A percentile compares a stretch with the other conserved stretches of the same genome.
Conservation (phyloP, 495 filamentous ascomycete species). For the Poronia punctata region DNA sequence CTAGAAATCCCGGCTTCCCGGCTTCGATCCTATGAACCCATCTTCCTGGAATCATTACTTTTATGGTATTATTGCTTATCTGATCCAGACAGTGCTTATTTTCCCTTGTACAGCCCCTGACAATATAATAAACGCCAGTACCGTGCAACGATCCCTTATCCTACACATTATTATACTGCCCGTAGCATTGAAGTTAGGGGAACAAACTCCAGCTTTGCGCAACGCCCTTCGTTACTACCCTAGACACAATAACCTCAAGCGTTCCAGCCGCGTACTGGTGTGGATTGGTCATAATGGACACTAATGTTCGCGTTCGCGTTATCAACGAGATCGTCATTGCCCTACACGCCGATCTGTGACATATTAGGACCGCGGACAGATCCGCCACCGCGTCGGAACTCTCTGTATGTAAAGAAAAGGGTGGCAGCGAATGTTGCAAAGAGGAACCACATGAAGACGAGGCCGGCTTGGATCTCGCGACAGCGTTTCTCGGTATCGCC, state of each 20-base stretch:
- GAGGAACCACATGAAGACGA: slow-evolving; percentile 45
- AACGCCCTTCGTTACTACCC: slow-evolving; percentile 1
- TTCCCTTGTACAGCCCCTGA: no score
- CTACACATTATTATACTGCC: slow-evolving; percentile 1
- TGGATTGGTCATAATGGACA: not conserved
- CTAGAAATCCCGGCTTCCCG: no score
- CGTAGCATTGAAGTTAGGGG: not conserved
- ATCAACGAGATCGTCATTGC: slow-evolving; percentile 4
- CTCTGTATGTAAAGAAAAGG: slow-evolving; percentile 27
- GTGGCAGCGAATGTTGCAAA: slow-evolving; percentile 30
- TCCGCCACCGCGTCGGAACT: slow-evolving; percentile 34
- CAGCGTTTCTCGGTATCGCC: slow-evolving; percentile 37
- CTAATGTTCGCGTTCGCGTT: not conserved
- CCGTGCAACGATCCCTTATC: slow-evolving; percentile 1
- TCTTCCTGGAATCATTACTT: no score
- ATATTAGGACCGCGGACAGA: slow-evolving; percentile 37
- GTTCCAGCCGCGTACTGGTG: not conserved
- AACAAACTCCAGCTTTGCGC: not conserved
- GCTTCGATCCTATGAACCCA: no score
- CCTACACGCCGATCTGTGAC: slow-evolving; percentile 41
- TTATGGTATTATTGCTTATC: no score
- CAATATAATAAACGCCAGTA: no score
- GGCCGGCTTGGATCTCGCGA: slow-evolving; percentile 43
- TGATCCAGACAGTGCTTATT: no score
- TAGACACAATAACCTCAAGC: no score